Evolutionary conservation across 176 grass and related monocot genomes (phyloP).

Genomic region (Oryza officinalis): DNA sequence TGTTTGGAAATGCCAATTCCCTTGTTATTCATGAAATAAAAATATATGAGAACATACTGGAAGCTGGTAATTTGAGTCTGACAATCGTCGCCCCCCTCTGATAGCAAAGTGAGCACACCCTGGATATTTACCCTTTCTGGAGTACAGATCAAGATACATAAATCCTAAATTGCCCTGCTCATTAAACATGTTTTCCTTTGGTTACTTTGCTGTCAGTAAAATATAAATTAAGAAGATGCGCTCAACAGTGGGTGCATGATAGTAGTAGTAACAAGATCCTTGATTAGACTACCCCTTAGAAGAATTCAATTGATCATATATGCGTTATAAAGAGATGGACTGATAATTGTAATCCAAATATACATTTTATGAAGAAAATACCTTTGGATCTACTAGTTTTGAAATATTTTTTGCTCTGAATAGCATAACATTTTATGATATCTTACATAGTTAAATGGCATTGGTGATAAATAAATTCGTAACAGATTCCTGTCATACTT

Average conservation of each 20-base stretch:
- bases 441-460: not conserved
- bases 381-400: slow-evolving; percentile 7
- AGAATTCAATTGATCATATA: not conserved
- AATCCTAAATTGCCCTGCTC: slow-evolving; percentile 89
- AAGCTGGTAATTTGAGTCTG: slow-evolving; percentile 67
- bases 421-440: slow-evolving; percentile 23
- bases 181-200: slow-evolving; percentile 18
- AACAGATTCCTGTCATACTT: not conserved
- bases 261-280: slow-evolving; percentile 23
- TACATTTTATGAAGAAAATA: not conserved
- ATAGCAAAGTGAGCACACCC: slow-evolving; percentile 95
- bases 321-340: not conserved
- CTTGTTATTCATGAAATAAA: slow-evolving; percentile 27
- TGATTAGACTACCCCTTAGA: slow-evolving; percentile 12
- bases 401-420: slow-evolving; percentile 4
- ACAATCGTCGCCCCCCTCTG: slow-evolving; percentile 76
- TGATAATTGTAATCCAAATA: not conserved
- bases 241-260: slow-evolving; percentile 9
- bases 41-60: slow-evolving; percentile 55
- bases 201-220: slow-evolving; percentile 16
- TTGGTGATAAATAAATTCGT: not conserved
- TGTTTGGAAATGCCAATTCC: slow-evolving; percentile 27
- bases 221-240: slow-evolving; percentile 15
- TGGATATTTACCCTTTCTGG: slow-evolving; percentile 89
- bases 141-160: slow-evolving; percentile 95